A percentile compares a stretch with the other conserved stretches of the same genome.
Conservation (phyloP, 106 monocot genomes). For the Hemerocallis citrina region DNA sequence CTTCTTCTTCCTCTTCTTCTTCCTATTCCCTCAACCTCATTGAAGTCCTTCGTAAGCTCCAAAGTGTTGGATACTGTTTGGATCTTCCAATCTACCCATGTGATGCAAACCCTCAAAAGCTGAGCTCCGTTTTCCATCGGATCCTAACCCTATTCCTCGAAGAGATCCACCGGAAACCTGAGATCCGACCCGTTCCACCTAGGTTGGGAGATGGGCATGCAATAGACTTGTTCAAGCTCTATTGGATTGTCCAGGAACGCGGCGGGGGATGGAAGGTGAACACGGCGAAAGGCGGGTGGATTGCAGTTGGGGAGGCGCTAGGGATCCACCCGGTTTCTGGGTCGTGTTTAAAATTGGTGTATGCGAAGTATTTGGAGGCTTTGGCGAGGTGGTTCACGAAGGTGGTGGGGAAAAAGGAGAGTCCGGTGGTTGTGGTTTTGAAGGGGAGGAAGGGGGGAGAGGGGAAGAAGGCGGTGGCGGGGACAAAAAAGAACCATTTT, state of each 20-base stretch:
- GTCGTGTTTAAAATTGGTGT: slow-evolving; percentile 48
- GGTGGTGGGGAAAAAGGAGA: slow-evolving; percentile 14
- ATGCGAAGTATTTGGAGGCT: slow-evolving; percentile 40
- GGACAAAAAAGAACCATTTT: slow-evolving; percentile 28
- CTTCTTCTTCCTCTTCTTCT: slow-evolving; percentile 18
- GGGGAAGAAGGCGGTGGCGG: not conserved
- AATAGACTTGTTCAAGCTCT: slow-evolving; percentile 46
- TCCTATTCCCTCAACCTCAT: slow-evolving; percentile 11
- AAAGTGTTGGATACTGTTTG: slow-evolving; percentile 39
- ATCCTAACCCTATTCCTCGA: slow-evolving; percentile 38
- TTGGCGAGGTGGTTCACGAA: slow-evolving; percentile 37
- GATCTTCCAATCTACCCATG: slow-evolving; percentile 17
- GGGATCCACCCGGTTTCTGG: slow-evolving; percentile 26
- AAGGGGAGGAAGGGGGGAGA: slow-evolving; percentile 6
- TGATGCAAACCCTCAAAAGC: not conserved
- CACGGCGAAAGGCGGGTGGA: slow-evolving; percentile 21
- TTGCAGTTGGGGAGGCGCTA: slow-evolving; percentile 21
- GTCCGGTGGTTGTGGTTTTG: not conserved
- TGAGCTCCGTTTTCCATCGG: slow-evolving; percentile 26
- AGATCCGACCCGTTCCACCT: slow-evolving; percentile 43
- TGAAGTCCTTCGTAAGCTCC: slow-evolving; percentile 46
- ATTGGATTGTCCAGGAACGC: slow-evolving; percentile 14
- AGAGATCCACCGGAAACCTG: slow-evolving; percentile 18
- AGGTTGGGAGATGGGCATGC: slow-evolving; percentile 38
- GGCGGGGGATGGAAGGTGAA: slow-evolving; percentile 48